Evolutionary conservation across 805 yeast genomes (phyloP), one percentile per base, ranked within the genome.

Genomic region (Wickerhamomyces silvicola): DNA sequence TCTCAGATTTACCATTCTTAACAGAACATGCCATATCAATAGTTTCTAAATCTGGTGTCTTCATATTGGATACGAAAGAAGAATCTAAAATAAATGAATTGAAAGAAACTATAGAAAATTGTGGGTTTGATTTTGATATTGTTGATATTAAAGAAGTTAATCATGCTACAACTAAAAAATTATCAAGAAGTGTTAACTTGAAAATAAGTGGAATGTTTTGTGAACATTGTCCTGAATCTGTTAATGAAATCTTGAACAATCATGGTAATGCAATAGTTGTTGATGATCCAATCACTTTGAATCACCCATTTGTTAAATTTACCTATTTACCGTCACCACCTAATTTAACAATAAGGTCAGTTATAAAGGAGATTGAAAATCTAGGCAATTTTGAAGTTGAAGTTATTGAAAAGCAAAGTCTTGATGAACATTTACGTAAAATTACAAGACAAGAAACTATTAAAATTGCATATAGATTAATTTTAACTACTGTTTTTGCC

Each of bases 181-280:
- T 57, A 27, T 62, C 80, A 4, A 64, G 90, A 42, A 64, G 76
- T 0, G 70, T 81, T 27, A 70, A 70, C 37, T 57, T 82, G 33
- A 64, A 60, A 26, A 64, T 81, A 7, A 62, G 62, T 1, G 87
- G 87, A 1, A 79, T 81, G 84, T 76, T 57, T 50, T 82, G 90
- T 56, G 70, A 65, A 10, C 73, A 76, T 46, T 82, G 90, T 50
- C 90, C 90, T 1, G 68, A 64, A 21, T 50, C 65, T 2, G 65
- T 81, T 19, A 68, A 66, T 46, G 55, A 62, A 4, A 68, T 68
- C 20, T 57, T 82, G 25, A 46, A 57, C 2, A 60, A 62, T 6
- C 75, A 65, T 41, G 87, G 84, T 33, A 70, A 69, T 22, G 72
- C 78, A 2, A 60, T 79, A 7, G 64, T 74, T 9, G 62, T 76